Evolutionary conservation across 2,329 filamentous ascomycete species (phyloP).

Genomic region (Venturiaceae sp.): DNA sequence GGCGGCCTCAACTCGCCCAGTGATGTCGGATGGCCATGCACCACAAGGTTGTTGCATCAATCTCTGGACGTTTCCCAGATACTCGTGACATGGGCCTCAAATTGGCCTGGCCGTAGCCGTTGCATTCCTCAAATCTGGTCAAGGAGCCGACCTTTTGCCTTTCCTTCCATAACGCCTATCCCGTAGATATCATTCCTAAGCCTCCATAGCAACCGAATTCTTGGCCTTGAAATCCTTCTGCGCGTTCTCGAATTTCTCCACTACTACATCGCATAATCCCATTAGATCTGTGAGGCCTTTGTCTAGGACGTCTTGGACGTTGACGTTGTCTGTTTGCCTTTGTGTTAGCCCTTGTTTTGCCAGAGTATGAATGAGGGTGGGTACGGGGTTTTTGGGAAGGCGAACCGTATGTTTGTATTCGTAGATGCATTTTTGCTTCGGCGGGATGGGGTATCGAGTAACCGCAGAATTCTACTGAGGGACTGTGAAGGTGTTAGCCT

Average conservation of each 20-base stretch:
- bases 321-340: conserved; percentile 54
- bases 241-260: conserved; percentile 73
- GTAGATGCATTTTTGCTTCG: conserved; percentile 90
- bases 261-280: conserved; percentile 85
- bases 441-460: conserved; percentile 97
- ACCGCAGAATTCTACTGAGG: conserved; percentile 94
- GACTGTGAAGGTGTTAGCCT: conserved; percentile 41
- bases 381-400: conserved; percentile 9
- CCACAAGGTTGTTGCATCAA: no score
- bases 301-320: conserved; percentile 74
- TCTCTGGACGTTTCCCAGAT: no score
- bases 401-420: conserved; percentile 94
- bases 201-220: not conserved
- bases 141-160: not conserved
- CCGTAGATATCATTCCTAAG: not conserved
- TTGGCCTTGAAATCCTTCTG: conserved; percentile 1
- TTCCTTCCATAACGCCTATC: not conserved
- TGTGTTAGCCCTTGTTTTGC: not conserved
- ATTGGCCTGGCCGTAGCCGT: not conserved
- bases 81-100: not conserved
- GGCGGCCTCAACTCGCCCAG: not conserved
- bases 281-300: conserved; percentile 86
- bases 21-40: no score
- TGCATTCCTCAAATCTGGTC: no score
- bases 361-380: no score